Conservation (phyloP, 2,329 filamentous ascomycete species). For the Shiraia bambusicola region DNA sequence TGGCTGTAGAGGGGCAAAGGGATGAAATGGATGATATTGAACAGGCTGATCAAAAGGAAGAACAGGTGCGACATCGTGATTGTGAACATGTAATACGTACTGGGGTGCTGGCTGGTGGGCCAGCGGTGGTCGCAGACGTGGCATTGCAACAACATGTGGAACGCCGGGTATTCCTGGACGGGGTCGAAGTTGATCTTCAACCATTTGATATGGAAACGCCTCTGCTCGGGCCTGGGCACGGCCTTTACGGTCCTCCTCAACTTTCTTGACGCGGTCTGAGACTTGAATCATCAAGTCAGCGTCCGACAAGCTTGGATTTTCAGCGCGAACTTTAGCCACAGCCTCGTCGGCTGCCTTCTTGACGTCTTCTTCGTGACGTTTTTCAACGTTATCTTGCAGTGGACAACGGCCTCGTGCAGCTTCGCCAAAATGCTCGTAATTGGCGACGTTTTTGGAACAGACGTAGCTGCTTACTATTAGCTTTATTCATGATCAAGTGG, state of each 20-base stretch:
- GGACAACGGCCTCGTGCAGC: conserved; percentile 56
- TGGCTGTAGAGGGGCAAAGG: too few relatives aligned
- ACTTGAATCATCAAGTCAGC: conserved; percentile 60
- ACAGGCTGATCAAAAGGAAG: too few relatives aligned
- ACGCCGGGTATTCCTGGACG: neutral
- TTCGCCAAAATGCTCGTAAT: conserved; percentile 72
- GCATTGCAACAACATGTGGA: too few relatives aligned
- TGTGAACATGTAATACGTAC: too few relatives aligned
- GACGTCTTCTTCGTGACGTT: conserved; percentile 65
- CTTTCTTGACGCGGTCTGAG: conserved; percentile 53
- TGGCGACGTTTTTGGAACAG: conserved; percentile 64
- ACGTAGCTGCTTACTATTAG: conserved; percentile 59
- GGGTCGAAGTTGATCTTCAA: conserved; percentile 14
- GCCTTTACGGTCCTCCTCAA: conserved; percentile 28
- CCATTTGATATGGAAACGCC: conserved; percentile 27
- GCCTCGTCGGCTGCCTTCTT: conserved; percentile 61
- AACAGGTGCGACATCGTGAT: too few relatives aligned
- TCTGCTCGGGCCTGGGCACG: conserved; percentile 15
- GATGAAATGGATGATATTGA: too few relatives aligned
- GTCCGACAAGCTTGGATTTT: conserved; percentile 63
- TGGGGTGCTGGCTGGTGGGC: too few relatives aligned
- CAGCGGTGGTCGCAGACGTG: too few relatives aligned
- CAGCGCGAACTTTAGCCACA: conserved; percentile 55
- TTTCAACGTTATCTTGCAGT: conserved; percentile 63
- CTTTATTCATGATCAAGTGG: neutral